Percentiles rank a stretch among this genome's conserved stretches.
Conservation (phyloP, 208 protist species). For the Trypanosoma mega region DNA sequence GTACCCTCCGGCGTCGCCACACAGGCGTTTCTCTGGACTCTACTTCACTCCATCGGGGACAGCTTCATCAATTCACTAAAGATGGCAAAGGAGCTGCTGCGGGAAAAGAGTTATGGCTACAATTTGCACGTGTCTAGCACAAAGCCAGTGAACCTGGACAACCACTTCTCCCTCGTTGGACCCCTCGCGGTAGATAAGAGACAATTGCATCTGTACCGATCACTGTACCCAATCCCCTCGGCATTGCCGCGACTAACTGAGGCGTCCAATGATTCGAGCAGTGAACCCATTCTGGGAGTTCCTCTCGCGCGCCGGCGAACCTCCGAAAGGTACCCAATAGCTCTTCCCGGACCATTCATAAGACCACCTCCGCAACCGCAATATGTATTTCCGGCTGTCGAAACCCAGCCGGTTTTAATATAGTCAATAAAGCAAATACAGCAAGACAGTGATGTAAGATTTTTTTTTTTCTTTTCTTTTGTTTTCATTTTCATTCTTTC, state of each 20-base stretch:
- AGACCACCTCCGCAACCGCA: constrained; percentile 1
- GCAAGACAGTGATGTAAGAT: too few relatives aligned
- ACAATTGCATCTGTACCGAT: constrained; percentile 61
- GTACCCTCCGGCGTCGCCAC: constrained; percentile 83
- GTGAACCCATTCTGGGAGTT: too few relatives aligned
- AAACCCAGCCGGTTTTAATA: too few relatives aligned
- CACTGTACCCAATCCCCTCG: constrained; percentile 37
- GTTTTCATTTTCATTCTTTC: too few relatives aligned
- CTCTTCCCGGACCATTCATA: constrained; percentile 8
- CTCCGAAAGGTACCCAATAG: constrained; percentile 15
- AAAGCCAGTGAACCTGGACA: constrained; percentile 89
- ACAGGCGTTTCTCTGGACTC: constrained; percentile 70
- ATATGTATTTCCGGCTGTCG: too few relatives aligned
- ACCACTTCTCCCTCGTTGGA: constrained; percentile 87
- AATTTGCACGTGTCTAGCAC: constrained; percentile 87
- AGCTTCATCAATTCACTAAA: constrained; percentile 83
- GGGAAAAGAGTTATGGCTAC: constrained; percentile 69
- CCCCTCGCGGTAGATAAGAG: constrained; percentile 55
- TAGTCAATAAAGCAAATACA: too few relatives aligned
- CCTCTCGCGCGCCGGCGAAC: constrained; percentile 13
- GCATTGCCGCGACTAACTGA: too few relatives aligned
- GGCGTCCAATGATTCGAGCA: too few relatives aligned
- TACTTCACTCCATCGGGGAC: constrained; percentile 60
- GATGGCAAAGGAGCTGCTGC: constrained; percentile 72
- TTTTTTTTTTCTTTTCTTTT: too few relatives aligned